phyloP scores from a whole-genome alignment of 106 monocot species.

The Platanthera zijinensis region DNA sequence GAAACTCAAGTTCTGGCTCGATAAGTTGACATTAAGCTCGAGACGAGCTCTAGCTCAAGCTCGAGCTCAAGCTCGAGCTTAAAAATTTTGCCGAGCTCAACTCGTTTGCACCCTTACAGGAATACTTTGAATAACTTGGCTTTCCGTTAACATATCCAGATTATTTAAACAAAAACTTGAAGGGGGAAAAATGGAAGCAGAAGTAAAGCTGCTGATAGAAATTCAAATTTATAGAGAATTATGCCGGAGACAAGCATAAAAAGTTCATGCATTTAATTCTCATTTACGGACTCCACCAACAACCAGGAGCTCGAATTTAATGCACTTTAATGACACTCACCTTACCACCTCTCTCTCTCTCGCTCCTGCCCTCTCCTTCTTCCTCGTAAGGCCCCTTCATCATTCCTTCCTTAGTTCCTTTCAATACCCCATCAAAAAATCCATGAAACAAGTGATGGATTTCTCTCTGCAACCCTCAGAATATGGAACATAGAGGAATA shows the following conservation, averaged over 20 bases:
- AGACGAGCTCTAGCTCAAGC: too few relatives aligned
- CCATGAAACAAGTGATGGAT: neutral
- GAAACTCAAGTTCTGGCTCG: too few relatives aligned
- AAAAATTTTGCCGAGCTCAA: too few relatives aligned
- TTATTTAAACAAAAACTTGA: too few relatives aligned
- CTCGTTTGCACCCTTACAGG: too few relatives aligned
- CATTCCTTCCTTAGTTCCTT: neutral
- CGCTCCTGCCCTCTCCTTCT: neutral
- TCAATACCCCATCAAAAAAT: neutral
- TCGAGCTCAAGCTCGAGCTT: too few relatives aligned
- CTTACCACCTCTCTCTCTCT: neutral
- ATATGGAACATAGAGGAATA: neutral
- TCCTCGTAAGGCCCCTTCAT: neutral
- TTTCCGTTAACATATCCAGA: too few relatives aligned
- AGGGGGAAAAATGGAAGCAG: too few relatives aligned
- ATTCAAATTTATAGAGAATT: constrained; percentile 6
- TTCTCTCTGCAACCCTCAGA: neutral
- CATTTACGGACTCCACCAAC: constrained; percentile 47
- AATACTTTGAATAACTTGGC: too few relatives aligned
- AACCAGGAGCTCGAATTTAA: constrained; percentile 37
- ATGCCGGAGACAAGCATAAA: constrained; percentile 32
- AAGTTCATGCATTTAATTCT: constrained; percentile 50
- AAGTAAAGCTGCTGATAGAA: neutral
- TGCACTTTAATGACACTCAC: constrained; percentile 35
- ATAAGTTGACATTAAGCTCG: too few relatives aligned